Evolutionary conservation across 2,329 filamentous ascomycete species (phyloP), one percentile per base, ranked within the genome.

Genomic region (Alternaria sp.): DNA sequence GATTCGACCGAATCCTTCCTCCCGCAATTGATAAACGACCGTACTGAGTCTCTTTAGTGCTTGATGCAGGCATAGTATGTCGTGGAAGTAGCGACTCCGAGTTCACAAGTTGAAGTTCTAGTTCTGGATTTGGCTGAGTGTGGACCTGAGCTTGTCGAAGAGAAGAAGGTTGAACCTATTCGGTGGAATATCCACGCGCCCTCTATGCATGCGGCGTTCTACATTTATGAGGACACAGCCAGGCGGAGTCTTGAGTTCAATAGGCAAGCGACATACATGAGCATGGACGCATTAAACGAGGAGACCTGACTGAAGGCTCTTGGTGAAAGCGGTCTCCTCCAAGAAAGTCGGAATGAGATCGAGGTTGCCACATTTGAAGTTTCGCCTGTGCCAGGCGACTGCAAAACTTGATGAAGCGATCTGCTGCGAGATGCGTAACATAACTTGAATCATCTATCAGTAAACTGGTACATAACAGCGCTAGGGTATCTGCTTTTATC

Each of bases 401-500:
- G 24, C 24, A 7, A 26, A 26, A 26, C 5, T 26, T 26, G 6
- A 7, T 26, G 0, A 26, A 26, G 24, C 0, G 24, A 26, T 26
- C 24, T 26, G 7, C 32, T 36, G 32, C 14, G 32, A 36, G 5
- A 36, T 16, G 32, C 32, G 14, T 14, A 26, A 41, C 32, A 39
- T 28, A 18, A 24, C 34, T 38, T n/a, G 7, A n/a, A 38, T 14
- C 6, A n/a, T 38, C 14, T n/a, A 51, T 51, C 36, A 51, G 48
- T 9, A 20, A 39, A 36, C 14, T 5, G 8, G 4, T 38, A 14
- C 7, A 22, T 8, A 51, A 57, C 1, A 51, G 24, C 26, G 46
- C 47, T 39, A 42, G 54, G 47, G 54, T 57, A 57, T 57, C 20
- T 39, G 30, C 47, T 26, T 28, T 57, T 46, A 24, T 28, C 39